Percentiles rank a stretch among this genome's conserved stretches.
phyloP scores from a whole-genome alignment of 352 stramenopile genomes.

The Phytophthora macrochlamydospora region DNA sequence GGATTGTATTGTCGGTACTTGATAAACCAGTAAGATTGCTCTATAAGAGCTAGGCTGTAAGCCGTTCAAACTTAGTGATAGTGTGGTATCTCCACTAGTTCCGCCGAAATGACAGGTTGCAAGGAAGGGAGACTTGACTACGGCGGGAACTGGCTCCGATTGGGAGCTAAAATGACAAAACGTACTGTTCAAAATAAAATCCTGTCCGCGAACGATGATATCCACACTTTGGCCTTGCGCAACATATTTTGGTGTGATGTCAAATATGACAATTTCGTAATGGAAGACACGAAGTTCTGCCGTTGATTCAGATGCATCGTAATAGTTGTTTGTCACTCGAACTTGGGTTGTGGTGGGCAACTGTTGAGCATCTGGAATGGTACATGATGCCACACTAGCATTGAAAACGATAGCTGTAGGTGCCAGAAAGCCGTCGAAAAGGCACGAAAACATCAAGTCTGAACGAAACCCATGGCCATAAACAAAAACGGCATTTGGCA shows the following conservation, averaged over 20 bases:
- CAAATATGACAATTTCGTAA: conserved; percentile 15
- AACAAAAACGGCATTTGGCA: not conserved
- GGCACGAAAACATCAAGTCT: conserved; percentile 12
- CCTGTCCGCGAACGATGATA: conserved; percentile 37
- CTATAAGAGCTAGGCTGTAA: conserved; percentile 8
- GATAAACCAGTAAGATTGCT: conserved; percentile 16
- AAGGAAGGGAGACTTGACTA: conserved; percentile 20
- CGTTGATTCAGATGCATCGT: conserved; percentile 7
- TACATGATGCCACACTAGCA: conserved; percentile 5
- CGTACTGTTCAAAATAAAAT: conserved; percentile 26
- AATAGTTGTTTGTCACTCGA: not conserved
- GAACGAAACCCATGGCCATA: conserved; percentile 6
- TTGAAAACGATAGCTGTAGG: conserved; percentile 7
- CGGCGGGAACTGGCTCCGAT: conserved; percentile 8
- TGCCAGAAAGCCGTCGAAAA: not conserved
- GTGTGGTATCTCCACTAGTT: not conserved
- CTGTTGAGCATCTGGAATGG: not conserved
- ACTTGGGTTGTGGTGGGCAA: not conserved
- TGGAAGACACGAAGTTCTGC: conserved; percentile 2
- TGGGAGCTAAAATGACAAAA: conserved; percentile 34
- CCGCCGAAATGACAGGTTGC: conserved; percentile 29
- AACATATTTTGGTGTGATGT: conserved; percentile 31
- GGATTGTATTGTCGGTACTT: conserved; percentile 17
- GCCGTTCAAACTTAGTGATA: conserved; percentile 23
- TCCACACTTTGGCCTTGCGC: conserved; percentile 12